Conservation (phyloP, 1,284 basidiomycete species). For the Tilletia caries region DNA sequence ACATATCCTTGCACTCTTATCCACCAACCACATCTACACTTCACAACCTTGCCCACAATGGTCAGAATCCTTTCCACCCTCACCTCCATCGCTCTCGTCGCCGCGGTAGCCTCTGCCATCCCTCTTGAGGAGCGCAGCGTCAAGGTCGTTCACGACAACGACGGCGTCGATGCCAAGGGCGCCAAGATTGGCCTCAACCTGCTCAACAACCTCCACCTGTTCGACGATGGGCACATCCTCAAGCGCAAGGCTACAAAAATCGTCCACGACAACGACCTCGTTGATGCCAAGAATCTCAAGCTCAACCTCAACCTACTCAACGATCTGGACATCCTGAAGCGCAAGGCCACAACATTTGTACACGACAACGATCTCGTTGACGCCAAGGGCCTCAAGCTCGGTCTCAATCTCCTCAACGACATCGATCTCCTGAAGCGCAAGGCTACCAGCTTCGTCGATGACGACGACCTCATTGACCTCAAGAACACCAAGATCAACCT, state of each 20-base stretch:
- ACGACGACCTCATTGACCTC: conserved; percentile 1
- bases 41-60: neutral
- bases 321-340: neutral
- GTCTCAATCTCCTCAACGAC: neutral
- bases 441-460: neutral
- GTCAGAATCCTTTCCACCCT: neutral
- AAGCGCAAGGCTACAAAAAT: neutral
- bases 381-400: neutral
- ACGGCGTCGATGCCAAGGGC: neutral
- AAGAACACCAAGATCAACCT: neutral
- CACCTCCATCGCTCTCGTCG: neutral
- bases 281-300: neutral
- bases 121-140: neutral
- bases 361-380: neutral
- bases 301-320: neutral
- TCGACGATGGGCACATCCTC: neutral
- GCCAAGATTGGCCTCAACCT: neutral
- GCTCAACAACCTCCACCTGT: neutral
- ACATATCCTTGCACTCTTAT: neutral
- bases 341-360: conserved; percentile 1
- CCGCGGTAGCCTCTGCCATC: neutral
- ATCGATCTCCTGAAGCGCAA: neutral
- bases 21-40: neutral
- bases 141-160: neutral
- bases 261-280: neutral